Conservation (phyloP, 164 flowering plant species). For the Annona squamosa region DNA sequence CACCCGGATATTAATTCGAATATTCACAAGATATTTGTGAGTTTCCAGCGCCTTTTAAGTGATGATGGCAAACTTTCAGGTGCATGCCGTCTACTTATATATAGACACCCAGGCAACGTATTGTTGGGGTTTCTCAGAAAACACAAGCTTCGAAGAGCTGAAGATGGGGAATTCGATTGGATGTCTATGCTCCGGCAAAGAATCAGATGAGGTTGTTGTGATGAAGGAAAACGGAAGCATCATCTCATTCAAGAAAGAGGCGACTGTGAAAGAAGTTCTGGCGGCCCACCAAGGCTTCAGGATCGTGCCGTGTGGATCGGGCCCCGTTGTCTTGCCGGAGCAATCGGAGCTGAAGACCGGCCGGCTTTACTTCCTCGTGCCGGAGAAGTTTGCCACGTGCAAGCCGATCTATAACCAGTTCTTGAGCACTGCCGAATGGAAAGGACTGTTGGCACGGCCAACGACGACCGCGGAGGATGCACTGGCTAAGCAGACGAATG, state of each 20-base stretch:
- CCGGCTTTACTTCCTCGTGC: conserved; percentile 15
- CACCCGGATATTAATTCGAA: too few relatives aligned
- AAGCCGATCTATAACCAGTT: conserved; percentile 1
- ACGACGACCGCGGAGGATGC: neutral
- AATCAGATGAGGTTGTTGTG: conserved; percentile 4
- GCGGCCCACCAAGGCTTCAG: conserved; percentile 4
- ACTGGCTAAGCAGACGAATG: neutral
- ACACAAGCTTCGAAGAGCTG: neutral
- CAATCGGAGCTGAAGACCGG: conserved; percentile 1
- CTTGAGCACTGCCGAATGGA: conserved; percentile 3
- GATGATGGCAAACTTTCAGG: too few relatives aligned
- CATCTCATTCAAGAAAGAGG: conserved; percentile 5
- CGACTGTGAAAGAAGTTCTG: conserved; percentile 9
- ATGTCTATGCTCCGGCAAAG: conserved; percentile 2
- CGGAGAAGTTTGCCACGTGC: conserved; percentile 4
- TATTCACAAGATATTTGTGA: too few relatives aligned
- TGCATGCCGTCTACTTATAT: too few relatives aligned
- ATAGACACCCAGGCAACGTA: too few relatives aligned
- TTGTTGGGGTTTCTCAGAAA: neutral
- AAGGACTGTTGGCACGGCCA: neutral
- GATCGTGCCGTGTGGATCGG: conserved; percentile 10
- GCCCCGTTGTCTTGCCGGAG: conserved; percentile 3
- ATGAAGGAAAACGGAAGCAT: conserved; percentile 15
- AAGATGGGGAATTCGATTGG: conserved; percentile 4
- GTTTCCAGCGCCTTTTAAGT: too few relatives aligned